These are phyloP conservation scores for Daldinia vernicosa DNA, from an alignment of 495 filamentous ascomycete species.

Conservation along the genomic window DNA sequence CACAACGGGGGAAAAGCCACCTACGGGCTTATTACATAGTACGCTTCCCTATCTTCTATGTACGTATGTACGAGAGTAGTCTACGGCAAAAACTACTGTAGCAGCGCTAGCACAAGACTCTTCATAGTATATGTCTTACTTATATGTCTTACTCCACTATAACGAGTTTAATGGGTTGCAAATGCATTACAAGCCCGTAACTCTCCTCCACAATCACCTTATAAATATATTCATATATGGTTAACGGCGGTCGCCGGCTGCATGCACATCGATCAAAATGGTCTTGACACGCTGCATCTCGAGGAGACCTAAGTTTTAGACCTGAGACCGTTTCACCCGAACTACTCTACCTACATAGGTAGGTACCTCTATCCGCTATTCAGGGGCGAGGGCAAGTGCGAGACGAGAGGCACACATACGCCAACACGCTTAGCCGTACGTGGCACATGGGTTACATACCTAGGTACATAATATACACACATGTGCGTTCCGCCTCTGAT, in stretches of 20 bases:
- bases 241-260: slow-evolving; percentile 13
- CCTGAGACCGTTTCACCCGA: slow-evolving; percentile 9
- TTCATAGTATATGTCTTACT: slow-evolving; percentile 8
- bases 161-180: slow-evolving; percentile 1
- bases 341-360: not conserved
- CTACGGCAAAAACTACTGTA: not conserved
- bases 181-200: slow-evolving; percentile 12
- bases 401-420: not conserved
- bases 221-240: slow-evolving; percentile 19
- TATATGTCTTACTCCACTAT: slow-evolving; percentile 28
- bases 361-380: not conserved
- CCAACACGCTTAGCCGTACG: not conserved
- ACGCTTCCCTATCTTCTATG: slow-evolving; percentile 3
- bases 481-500: slow-evolving; percentile 14
- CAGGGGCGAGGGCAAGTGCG: not conserved
- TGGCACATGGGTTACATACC: not conserved
- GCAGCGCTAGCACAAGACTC: not conserved
- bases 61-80: slow-evolving; percentile 33
- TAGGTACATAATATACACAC: slow-evolving; percentile 4
- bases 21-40: slow-evolving; percentile 15
- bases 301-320: slow-evolving; percentile 14
- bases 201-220: slow-evolving; percentile 31
- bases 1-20: slow-evolving; percentile 17
- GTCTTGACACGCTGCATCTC: slow-evolving; percentile 19
- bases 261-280: slow-evolving; percentile 38